These are phyloP conservation scores for Trichosanthes truncata DNA, from an alignment of 306 rosid species.

Conservation along the genomic window DNA sequence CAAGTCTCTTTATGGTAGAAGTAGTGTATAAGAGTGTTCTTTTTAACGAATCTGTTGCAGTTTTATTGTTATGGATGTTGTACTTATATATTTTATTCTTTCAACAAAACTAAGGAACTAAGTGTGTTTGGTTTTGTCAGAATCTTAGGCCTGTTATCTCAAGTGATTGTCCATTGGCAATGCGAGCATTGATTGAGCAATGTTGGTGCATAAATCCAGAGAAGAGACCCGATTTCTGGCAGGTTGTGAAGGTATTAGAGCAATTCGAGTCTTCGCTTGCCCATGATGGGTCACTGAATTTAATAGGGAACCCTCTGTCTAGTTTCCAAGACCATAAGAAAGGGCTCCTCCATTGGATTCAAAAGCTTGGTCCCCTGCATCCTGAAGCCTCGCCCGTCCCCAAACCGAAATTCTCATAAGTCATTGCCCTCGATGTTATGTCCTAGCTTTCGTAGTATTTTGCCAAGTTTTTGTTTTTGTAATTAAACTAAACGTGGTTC, in stretches of 20 bases:
- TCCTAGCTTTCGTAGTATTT: slow-evolving; percentile 28
- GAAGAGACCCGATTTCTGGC: slow-evolving; percentile 89
- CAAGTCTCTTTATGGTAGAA: background rate
- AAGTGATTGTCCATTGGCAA: slow-evolving; percentile 46
- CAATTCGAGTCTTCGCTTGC: slow-evolving; percentile 63
- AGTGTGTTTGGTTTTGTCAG: slow-evolving; percentile 22
- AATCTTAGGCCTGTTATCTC: slow-evolving; percentile 66
- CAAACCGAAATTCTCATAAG: slow-evolving; percentile 72
- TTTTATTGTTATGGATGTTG: background rate
- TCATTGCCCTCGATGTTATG: slow-evolving; percentile 14
- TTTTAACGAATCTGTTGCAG: background rate
- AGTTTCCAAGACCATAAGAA: slow-evolving; percentile 68
- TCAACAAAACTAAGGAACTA: background rate
- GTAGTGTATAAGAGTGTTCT: background rate
- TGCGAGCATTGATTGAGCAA: slow-evolving; percentile 84
- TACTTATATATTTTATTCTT: background rate
- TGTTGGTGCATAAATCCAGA: slow-evolving; percentile 83
- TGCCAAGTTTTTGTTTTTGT: background rate
- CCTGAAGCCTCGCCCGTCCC: slow-evolving; percentile 39
- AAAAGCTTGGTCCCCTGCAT: slow-evolving; percentile 68
- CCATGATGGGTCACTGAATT: slow-evolving; percentile 49
- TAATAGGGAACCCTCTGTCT: slow-evolving; percentile 23
- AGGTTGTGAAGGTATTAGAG: slow-evolving; percentile 73
- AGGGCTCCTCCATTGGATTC: slow-evolving; percentile 83
- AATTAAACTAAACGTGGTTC: background rate